Evolutionary conservation across 257 asterid genomes (phyloP), one percentile per base, ranked within the genome.

Genomic region (Handroanthus guayacan): DNA sequence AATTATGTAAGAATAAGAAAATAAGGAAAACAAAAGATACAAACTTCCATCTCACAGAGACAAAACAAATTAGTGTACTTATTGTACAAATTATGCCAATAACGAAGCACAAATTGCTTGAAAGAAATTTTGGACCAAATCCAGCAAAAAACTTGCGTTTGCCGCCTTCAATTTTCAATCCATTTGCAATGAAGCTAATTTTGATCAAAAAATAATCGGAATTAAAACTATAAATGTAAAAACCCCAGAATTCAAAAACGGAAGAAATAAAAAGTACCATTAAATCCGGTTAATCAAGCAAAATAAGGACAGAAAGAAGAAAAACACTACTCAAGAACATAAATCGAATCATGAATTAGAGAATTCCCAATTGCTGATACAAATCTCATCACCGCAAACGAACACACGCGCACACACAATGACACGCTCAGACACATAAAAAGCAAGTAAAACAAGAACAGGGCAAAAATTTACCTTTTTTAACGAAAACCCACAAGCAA

Each of bases 401-500:
- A 44, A 6, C 4, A 39, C 62, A 71, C n/a, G 36, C 71, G 36
- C 57, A 65, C 55, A 11, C 10, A 11, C 7, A 37, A 9, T 37
- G 50, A 17, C 17, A 51, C n/a, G 41, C 43, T 17, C 36, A 12
- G 37, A 55, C 17, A 45, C 45, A 38, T 36, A 73, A 5, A 51
- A 41, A 8, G 56, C 25, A 71, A 62, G n/a, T 13, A 60, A 36
- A 52, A 62, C n/a, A 69, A 25, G 55, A 56, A 45, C 38, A 71
- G 56, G 78, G 8, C 69, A 74, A 62, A 69, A 68, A 62, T 54
- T 6, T 61, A 74, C 76, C 82, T 48, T 37, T 38, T 16, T 18
- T 69, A 25, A 47, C 6, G 62, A 45, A 48, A 64, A 71, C 25
- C 81, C 81, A 80, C 9, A 52, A 75, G 62, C 54, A 45, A n/a